Percentiles rank a stretch among this genome's conserved stretches.
Evolutionary conservation across 2,329 filamentous ascomycete genomes (phyloP).

Genomic region (Aspergillus carbonarius): DNA sequence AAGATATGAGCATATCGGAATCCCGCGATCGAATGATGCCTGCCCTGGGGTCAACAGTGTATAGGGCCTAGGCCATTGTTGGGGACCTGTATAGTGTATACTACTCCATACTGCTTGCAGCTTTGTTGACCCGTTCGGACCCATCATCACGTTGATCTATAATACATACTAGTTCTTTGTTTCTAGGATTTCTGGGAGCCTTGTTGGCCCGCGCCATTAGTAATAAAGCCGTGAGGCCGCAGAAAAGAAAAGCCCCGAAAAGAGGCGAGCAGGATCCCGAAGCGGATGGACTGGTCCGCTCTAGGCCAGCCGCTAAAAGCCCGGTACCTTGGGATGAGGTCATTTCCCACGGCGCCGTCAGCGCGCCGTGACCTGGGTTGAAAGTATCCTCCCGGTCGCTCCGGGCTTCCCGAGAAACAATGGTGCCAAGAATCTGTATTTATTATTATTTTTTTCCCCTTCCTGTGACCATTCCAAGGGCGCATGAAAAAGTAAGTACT

Average conservation of each 20-base stretch:
- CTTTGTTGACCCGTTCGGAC: not conserved
- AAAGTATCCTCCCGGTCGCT: slow-evolving; percentile 16
- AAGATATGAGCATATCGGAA: not conserved
- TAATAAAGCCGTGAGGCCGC: not conserved
- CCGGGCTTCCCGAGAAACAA: slow-evolving; percentile 17
- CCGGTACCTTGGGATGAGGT: slow-evolving; percentile 22
- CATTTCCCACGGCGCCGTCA: slow-evolving; percentile 14
- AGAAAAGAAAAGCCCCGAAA: slow-evolving; percentile 2
- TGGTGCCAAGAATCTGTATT: not conserved
- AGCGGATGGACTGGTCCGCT: slow-evolving; percentile 1
- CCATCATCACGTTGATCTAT: too few species aligned
- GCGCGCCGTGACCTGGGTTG: slow-evolving; percentile 13
- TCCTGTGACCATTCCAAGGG: not conserved
- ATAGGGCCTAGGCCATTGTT: not conserved
- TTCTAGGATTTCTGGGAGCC: not conserved
- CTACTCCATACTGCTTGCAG: not conserved
- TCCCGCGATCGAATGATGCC: not conserved
- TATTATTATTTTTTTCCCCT: not conserved
- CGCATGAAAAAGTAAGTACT: too few species aligned
- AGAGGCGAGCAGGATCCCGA: not conserved
- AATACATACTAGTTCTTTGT: not conserved
- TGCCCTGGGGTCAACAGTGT: not conserved
- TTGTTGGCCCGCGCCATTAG: not conserved
- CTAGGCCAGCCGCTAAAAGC: slow-evolving; percentile 15
- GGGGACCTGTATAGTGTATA: not conserved